Evolutionary conservation across 306 rosid genomes (phyloP), one percentile per base, ranked within the genome.

Genomic region (Ceratonia siliqua): DNA sequence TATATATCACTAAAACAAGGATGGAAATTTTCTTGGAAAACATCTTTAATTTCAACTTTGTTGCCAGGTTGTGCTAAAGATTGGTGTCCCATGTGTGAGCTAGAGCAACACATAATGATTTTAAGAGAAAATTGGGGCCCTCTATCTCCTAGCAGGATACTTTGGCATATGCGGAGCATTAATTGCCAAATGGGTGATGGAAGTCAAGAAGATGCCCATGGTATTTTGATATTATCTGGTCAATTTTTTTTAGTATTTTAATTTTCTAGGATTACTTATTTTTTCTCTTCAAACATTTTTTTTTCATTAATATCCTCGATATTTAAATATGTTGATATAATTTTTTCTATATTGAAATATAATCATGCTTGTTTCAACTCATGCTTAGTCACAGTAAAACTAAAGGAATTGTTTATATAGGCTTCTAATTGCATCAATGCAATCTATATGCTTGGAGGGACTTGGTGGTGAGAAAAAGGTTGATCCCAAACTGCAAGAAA

Each of bases 151-250:
- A 86, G 91, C 70, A 82, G 89, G 70, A 87, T 91, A 75, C 92
- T 91, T 63, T 79, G 82, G 89, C 94, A 89, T 56, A 84, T 91
- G 86, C 91, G 86, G 75, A 91, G 94, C 77, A 85, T 91, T 50
- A 91, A 91, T 78, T 71, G 89, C 76, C 88, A 91, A 68, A 91
- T 91, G 81, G 97, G 94, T 58, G 94, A 87, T 74, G 97, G 94
- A 85, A 91, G 87, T 84, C 97, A 91, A 82, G 97, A 91, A 87
- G 94, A 91, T 75, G 97, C 97, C 41, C 94, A 89, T 68, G 97
- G 97, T 89, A 62, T 80, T 53, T 21, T 63, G 30, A 72, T 65
- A 56, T 71, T 48, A 55, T 24, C 24, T 42, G 22, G 21, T 54
- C 73, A 41, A 33, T n/a, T 72, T 67, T 10, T 45, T 36, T 17